Evolutionary conservation across 805 yeast genomes (phyloP), one percentile per base, ranked within the genome.

Genomic region (Lipomyces kockii): DNA sequence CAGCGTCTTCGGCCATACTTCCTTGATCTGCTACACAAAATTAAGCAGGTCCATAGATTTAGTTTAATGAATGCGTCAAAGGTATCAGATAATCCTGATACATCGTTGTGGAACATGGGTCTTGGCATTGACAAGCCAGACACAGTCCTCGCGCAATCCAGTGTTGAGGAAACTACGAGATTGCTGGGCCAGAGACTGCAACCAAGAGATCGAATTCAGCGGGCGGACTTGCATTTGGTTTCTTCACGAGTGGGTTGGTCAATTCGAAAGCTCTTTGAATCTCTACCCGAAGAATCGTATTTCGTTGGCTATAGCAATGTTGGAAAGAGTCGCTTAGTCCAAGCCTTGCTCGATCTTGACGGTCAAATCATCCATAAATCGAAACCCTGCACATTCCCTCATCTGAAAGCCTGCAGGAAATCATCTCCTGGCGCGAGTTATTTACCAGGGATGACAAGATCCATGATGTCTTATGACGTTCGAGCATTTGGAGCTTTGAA

Each of bases 271-370:
- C 73, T 89, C 2, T 69, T 81, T 8, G 72, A 77, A 1, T 72
- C 72, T 6, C 73, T 89, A 7, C 80, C 81, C 0, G 65, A 63
- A 11, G 71, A 65, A 7, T 73, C 75, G 43, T 76, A 69, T 58
- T 71, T 92, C 75, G 94, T 92, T 58, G 98, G 97, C 27, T 83
- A 95, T 76, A 91, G 97, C 0, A 96, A 96, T 73, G 92, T 94
- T 1, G 97, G 97, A 68, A 91, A 91, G 73, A 88, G 95, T 0
- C 84, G 92, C 0, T 82, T 92, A 71, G 88, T 93, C 0, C 78
- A 87, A 72, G 89, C 92, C 0, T 77, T 90, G 35, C 88, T 87
- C 77, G 84, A 89, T 51, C 87, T 89, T 74, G 92, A 88, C 75
- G 83, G 46, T 39, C 22, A 39, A 12, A 17, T 43, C 22, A 17